A percentile compares a stretch with the other conserved stretches of the same genome.
These are phyloP conservation scores for Termitomyces heimii DNA, from an alignment of 768 basidiomycete species.

Conservation along the genomic window DNA sequence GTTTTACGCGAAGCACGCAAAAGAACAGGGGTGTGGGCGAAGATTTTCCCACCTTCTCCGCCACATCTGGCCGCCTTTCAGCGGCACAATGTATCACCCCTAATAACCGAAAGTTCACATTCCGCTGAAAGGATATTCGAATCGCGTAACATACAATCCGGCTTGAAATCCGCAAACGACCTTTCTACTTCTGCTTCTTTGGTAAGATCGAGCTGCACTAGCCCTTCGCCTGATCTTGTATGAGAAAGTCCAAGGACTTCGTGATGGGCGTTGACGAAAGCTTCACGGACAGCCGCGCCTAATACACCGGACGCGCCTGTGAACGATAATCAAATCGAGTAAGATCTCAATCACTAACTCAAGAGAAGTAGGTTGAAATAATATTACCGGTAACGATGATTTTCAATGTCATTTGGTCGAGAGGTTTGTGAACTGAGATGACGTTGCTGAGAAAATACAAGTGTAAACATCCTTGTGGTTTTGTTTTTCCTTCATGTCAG, in stretches of 20 bases:
- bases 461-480: not conserved
- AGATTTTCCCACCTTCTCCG: slow-evolving; percentile 66
- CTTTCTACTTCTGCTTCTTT: slow-evolving; percentile 46
- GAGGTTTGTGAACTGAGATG: not conserved
- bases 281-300: slow-evolving; percentile 69
- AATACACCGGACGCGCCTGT: slow-evolving; percentile 90
- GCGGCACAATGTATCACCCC: slow-evolving; percentile 96
- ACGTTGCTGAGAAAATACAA: not conserved
- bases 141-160: slow-evolving; percentile 51
- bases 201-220: slow-evolving; percentile 62
- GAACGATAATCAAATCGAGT: not conserved
- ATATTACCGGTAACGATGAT: slow-evolving; percentile 54
- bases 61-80: slow-evolving; percentile 88
- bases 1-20: not conserved
- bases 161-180: slow-evolving; percentile 52
- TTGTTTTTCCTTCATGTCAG: not conserved
- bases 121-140: not conserved
- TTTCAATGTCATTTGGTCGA: slow-evolving; percentile 28
- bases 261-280: slow-evolving; percentile 42
- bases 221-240: slow-evolving; percentile 52
- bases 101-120: slow-evolving; percentile 19
- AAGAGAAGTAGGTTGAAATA: not conserved
- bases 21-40: slow-evolving; percentile 9
- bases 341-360: not conserved
- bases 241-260: slow-evolving; percentile 68